phyloP scores from a whole-genome alignment of 2,329 filamentous ascomycete species.

The Talaromyces sp. region DNA sequence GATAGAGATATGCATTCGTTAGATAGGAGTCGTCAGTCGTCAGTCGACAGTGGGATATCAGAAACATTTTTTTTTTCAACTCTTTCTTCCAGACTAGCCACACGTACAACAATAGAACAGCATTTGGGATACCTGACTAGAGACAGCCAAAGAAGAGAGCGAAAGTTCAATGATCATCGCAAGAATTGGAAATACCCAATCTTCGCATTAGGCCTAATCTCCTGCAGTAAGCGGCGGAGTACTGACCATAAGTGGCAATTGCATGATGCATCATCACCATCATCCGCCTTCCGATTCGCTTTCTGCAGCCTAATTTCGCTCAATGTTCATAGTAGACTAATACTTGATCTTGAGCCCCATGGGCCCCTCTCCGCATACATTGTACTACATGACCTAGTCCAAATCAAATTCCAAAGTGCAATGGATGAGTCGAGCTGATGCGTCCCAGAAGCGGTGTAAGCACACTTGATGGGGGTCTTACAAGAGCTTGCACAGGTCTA shows the following conservation, averaged over 20 bases:
- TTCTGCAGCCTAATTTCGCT: not conserved
- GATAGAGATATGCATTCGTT: slow-evolving; percentile 4
- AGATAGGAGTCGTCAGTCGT: not conserved
- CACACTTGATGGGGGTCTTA: not conserved
- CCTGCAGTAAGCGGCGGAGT: slow-evolving; percentile 1
- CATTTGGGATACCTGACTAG: not conserved
- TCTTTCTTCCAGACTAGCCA: not conserved
- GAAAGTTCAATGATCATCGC: not conserved
- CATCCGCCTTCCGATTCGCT: not conserved
- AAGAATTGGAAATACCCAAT: not conserved
- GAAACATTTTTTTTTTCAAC: not conserved
- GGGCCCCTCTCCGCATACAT: not conserved
- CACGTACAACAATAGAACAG: not conserved
- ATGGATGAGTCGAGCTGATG: not conserved
- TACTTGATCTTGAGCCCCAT: not conserved
- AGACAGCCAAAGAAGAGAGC: not conserved
- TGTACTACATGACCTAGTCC: slow-evolving; percentile 1
- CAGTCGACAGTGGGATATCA: not conserved
- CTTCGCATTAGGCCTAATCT: not conserved
- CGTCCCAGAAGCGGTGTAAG: not conserved
- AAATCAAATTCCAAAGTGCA: not conserved
- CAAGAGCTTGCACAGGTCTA: not conserved
- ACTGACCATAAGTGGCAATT: slow-evolving; percentile 12
- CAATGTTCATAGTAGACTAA: not conserved
- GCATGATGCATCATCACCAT: not conserved